These are phyloP conservation scores for Biscogniauxia marginata DNA, from an alignment of 2,329 filamentous ascomycete species.

Conservation along the genomic window DNA sequence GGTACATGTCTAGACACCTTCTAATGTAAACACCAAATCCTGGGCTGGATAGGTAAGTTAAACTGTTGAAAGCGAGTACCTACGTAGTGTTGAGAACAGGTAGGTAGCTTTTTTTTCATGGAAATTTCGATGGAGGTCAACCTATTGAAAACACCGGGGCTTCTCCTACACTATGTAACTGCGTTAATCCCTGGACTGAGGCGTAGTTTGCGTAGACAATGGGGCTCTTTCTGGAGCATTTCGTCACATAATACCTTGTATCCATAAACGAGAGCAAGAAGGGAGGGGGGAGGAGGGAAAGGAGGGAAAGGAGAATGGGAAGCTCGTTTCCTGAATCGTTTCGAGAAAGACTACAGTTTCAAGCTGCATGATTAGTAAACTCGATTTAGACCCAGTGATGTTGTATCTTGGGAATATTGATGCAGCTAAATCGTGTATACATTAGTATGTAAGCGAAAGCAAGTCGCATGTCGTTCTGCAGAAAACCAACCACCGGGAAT, in stretches of 20 bases:
- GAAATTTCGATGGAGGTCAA: not conserved
- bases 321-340: not conserved
- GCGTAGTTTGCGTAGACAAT: not conserved
- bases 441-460: not conserved
- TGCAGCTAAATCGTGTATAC: not conserved
- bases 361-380: not conserved
- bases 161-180: not conserved
- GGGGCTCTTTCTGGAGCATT: not conserved
- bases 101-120: not conserved
- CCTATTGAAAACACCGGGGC: not conserved
- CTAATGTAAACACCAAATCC: not conserved
- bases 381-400: not conserved
- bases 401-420: not conserved
- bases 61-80: not conserved
- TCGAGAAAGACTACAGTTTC: not conserved
- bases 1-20: not conserved
- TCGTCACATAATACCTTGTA: not conserved
- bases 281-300: not conserved
- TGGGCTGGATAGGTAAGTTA: not conserved
- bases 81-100: not conserved
- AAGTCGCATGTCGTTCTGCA: not conserved
- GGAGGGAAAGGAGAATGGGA: not conserved
- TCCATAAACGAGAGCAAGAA: not conserved
- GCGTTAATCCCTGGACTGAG: not conserved
- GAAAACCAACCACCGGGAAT: not conserved